A percentile compares a stretch with the other conserved stretches of the same genome.
Evolutionary conservation across 2,329 filamentous ascomycete species (phyloP).

Genomic region (Cryphonectria nitschkei): DNA sequence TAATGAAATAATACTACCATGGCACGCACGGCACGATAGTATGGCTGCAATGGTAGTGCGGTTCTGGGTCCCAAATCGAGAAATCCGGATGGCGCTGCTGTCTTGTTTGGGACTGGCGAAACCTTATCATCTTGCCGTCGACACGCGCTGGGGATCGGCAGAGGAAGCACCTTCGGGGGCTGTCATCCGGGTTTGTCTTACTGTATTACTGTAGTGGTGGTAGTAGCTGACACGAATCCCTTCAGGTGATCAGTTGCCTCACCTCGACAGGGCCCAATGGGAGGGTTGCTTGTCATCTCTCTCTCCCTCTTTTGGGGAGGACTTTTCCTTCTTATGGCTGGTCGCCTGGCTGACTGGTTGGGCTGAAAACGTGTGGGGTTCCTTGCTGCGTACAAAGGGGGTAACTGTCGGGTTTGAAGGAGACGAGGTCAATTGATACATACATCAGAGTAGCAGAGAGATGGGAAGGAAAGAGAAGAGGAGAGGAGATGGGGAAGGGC

Average conservation of each 20-base stretch:
- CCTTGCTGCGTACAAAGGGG: no score
- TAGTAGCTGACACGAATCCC: background rate
- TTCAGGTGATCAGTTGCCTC: background rate
- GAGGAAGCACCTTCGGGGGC: background rate
- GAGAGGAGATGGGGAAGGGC: no score
- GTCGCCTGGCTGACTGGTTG: background rate
- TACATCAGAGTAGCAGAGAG: no score
- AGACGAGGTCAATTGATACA: no score
- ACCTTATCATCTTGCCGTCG: slow-evolving; percentile 3
- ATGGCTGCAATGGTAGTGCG: background rate
- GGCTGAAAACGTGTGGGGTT: no score
- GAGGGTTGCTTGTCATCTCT: no score
- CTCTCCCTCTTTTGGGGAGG: background rate
- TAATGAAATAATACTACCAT: background rate
- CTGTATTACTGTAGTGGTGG: background rate
- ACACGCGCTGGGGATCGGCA: background rate
- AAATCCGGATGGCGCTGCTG: background rate
- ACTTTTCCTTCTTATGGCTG: background rate
- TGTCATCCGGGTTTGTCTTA: background rate
- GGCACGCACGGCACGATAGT: background rate
- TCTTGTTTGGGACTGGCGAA: slow-evolving; percentile 12
- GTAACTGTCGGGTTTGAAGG: no score
- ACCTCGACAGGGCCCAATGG: background rate
- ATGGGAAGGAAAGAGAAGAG: no score
- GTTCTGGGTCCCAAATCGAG: background rate